phyloP scores from a whole-genome alignment of 2,329 filamentous ascomycete species.

The Penicillium sp. region DNA sequence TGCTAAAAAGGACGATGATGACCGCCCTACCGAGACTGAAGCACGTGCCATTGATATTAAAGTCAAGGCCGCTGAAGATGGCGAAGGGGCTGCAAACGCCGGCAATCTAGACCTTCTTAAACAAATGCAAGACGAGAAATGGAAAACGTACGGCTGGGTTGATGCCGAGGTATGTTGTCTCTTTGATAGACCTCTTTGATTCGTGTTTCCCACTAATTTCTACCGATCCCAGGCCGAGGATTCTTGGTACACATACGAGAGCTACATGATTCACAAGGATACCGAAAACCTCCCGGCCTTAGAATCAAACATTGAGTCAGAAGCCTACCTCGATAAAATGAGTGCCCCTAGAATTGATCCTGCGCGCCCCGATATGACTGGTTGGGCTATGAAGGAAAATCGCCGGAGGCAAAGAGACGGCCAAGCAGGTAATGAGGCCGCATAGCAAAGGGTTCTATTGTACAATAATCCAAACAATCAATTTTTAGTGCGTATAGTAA shows the following conservation, averaged over 20 bases:
- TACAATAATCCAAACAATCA: not conserved
- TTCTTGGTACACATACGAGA: conserved; percentile 73
- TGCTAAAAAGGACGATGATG: conserved; percentile 46
- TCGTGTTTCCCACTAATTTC: conserved; percentile 11
- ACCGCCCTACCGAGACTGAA: conserved; percentile 48
- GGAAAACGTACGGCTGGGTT: conserved; percentile 73
- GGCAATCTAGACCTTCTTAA: conserved; percentile 76
- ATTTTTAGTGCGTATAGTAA: not conserved
- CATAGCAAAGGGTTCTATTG: conserved; percentile 16
- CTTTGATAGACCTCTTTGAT: not conserved
- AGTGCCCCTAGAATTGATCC: conserved; percentile 54
- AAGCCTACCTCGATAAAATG: conserved; percentile 62
- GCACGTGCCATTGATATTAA: conserved; percentile 82
- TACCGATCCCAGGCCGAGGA: conserved; percentile 51
- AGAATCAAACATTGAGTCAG: conserved; percentile 55
- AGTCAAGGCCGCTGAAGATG: conserved; percentile 71
- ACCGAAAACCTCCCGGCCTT: conserved; percentile 48
- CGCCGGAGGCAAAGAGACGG: conserved; percentile 34
- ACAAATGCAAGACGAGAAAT: conserved; percentile 75
- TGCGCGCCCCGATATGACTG: conserved; percentile 43
- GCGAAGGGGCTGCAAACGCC: conserved; percentile 60
- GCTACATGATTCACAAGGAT: conserved; percentile 62
- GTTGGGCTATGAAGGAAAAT: conserved; percentile 46
- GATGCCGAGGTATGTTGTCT: conserved; percentile 31
- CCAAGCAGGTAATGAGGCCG: conserved; percentile 17